Percentiles rank a stretch among this genome's conserved stretches.
phyloP scores from a whole-genome alignment of 1,284 basidiomycete species.

The Fomitopsis betulina region DNA sequence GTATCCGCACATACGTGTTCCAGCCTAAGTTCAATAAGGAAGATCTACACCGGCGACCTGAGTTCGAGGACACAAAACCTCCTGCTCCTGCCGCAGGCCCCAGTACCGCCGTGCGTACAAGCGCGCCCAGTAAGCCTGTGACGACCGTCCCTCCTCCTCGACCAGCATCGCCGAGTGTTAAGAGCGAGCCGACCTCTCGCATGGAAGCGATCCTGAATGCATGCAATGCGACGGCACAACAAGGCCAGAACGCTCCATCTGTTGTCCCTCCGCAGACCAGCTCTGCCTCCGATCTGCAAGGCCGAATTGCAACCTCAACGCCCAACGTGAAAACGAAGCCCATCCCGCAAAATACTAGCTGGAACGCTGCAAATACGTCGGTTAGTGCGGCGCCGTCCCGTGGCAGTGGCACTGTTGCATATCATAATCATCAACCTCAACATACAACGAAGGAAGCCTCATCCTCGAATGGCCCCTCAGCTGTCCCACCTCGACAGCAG shows the following conservation, averaged over 20 bases:
- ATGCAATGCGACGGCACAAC: slow-evolving; percentile 9
- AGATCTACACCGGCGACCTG: slow-evolving; percentile 74
- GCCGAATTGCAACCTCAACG: slow-evolving; percentile 11
- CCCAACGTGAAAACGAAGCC: slow-evolving; percentile 19
- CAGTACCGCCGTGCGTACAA: slow-evolving; percentile 1
- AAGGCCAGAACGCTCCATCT: background rate
- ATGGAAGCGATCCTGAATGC: slow-evolving; percentile 2
- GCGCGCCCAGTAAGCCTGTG: background rate
- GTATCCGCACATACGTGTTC: background rate
- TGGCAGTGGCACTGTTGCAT: background rate
- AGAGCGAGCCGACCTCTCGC: slow-evolving; percentile 12
- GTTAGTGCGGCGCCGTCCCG: background rate
- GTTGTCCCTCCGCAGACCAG: slow-evolving; percentile 22
- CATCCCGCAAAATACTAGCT: background rate
- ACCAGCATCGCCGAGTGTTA: slow-evolving; percentile 8
- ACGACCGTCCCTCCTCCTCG: slow-evolving; percentile 1
- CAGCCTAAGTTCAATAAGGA: slow-evolving; percentile 73
- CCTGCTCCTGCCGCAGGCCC: slow-evolving; percentile 15
- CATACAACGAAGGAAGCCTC: background rate
- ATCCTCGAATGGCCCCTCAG: background rate
- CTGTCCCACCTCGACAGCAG: background rate
- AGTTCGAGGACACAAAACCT: slow-evolving; percentile 50
- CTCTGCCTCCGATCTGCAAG: slow-evolving; percentile 1
- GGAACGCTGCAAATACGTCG: background rate
- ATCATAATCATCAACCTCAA: background rate